A percentile compares a stretch with the other conserved stretches of the same genome.
These are phyloP conservation scores for Apocynum venetum DNA, from an alignment of 257 asterid species.

Conservation along the genomic window DNA sequence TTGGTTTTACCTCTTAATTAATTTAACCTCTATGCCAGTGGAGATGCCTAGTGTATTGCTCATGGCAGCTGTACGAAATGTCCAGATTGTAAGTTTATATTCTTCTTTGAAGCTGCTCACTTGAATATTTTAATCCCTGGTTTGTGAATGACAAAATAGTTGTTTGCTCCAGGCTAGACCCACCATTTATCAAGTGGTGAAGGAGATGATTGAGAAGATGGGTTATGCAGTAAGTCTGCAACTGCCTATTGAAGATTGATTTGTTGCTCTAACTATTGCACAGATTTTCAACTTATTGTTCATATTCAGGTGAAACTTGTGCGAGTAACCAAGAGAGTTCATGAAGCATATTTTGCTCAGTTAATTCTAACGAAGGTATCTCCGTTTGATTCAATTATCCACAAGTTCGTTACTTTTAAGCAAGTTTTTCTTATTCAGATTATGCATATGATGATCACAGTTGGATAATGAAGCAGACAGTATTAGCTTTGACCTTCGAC, in stretches of 20 bases:
- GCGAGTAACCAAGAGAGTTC: conserved; percentile 94
- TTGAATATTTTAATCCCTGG: neutral
- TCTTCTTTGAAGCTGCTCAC: conserved; percentile 8
- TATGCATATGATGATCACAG: conserved; percentile 30
- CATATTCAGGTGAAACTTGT: conserved; percentile 75
- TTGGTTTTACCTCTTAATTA: conserved; percentile 3
- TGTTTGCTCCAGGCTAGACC: conserved; percentile 71
- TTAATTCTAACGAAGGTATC: conserved; percentile 69
- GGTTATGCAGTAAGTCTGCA: conserved; percentile 67
- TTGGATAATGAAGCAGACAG: conserved; percentile 63
- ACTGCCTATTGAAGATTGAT: conserved; percentile 1
- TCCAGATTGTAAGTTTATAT: conserved; percentile 65
- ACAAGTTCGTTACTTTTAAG: neutral
- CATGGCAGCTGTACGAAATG: conserved; percentile 96
- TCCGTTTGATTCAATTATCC: neutral
- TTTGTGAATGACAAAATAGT: conserved; percentile 14
- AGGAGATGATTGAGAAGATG: conserved; percentile 94
- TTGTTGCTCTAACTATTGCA: neutral
- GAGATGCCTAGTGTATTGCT: conserved; percentile 97
- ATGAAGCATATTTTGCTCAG: conserved; percentile 93
- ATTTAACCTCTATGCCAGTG: conserved; percentile 51
- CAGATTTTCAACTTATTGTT: neutral
- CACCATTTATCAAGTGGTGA: conserved; percentile 88
- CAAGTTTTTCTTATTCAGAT: neutral
- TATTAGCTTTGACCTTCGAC: conserved; percentile 84